Percentiles rank a stretch among this genome's conserved stretches.
phyloP scores from a whole-genome alignment of 1,284 basidiomycete genomes.

The Stygiomarasmius scandens region DNA sequence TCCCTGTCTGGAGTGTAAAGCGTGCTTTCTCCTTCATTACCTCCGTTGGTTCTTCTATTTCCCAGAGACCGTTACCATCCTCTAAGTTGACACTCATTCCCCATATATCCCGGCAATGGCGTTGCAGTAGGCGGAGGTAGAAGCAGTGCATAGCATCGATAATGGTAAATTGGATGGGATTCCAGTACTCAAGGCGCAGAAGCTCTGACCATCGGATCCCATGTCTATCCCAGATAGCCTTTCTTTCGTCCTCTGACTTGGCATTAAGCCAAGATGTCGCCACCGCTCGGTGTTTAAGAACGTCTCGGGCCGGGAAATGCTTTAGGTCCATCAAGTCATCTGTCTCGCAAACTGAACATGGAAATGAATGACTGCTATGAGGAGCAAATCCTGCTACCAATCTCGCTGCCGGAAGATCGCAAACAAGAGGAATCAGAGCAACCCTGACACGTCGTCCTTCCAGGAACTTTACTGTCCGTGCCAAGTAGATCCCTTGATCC shows the following conservation, averaged over 20 bases:
- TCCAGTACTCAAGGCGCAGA: constrained; percentile 39
- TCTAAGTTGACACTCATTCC: constrained; percentile 21
- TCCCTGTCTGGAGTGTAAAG: background rate
- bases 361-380: constrained; percentile 19
- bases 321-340: too few relatives aligned
- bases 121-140: constrained; percentile 15
- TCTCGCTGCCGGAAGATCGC: constrained; percentile 40
- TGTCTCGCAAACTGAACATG: too few relatives aligned
- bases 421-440: constrained; percentile 32
- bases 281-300: too few relatives aligned
- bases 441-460: constrained; percentile 26
- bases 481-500: constrained; percentile 26
- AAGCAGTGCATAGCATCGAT: constrained; percentile 44
- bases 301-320: too few relatives aligned
- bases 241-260: constrained; percentile 17
- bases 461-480: constrained; percentile 17
- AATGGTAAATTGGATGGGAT: constrained; percentile 31
- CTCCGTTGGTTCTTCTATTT: background rate
- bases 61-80: constrained; percentile 24
- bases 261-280: background rate
- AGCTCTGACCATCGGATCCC: constrained; percentile 38
- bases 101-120: constrained; percentile 20
- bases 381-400: constrained; percentile 34
- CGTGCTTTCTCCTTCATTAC: constrained; percentile 2
- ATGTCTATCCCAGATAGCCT: constrained; percentile 17